A percentile compares a stretch with the other conserved stretches of the same genome.
Conservation (phyloP, 345 rosid species). For the Eutrema yunnanense region DNA sequence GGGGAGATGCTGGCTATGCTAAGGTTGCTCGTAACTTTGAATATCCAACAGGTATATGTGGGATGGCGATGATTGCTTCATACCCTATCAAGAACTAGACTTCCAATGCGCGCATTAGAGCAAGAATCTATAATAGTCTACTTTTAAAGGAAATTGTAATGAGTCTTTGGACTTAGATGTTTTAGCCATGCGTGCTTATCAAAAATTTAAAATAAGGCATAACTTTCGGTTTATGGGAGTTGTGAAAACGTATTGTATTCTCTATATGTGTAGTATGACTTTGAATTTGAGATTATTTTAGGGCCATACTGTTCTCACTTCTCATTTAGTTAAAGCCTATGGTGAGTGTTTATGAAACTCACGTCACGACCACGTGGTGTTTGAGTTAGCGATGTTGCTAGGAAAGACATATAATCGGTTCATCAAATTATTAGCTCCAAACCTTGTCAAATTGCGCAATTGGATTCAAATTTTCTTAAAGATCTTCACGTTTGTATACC, state of each 20-base stretch:
- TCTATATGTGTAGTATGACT: too few relatives aligned
- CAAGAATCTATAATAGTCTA: not conserved
- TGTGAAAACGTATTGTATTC: not conserved
- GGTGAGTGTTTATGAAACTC: not conserved
- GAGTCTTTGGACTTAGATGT: not conserved
- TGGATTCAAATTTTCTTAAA: too few relatives aligned
- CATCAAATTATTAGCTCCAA: too few relatives aligned
- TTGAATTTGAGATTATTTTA: not conserved
- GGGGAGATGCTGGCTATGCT: conserved; percentile 76
- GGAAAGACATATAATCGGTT: not conserved
- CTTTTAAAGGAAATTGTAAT: not conserved
- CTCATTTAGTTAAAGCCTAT: too few relatives aligned
- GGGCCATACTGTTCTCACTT: not conserved
- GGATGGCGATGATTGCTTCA: conserved; percentile 68
- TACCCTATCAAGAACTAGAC: conserved; percentile 57
- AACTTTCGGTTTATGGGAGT: not conserved
- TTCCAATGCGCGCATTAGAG: not conserved
- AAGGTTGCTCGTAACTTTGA: conserved; percentile 55
- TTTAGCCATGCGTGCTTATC: not conserved
- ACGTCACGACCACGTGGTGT: not conserved
- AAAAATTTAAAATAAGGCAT: not conserved
- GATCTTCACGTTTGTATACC: too few relatives aligned
- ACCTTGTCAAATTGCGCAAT: too few relatives aligned
- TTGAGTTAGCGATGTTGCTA: too few relatives aligned
- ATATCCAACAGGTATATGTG: conserved; percentile 53